A percentile compares a stretch with the other conserved stretches of the same genome.
These are phyloP conservation scores for Acanthamoeba triangularis DNA, from an alignment of 208 protist genomes.

Conservation along the genomic window DNA sequence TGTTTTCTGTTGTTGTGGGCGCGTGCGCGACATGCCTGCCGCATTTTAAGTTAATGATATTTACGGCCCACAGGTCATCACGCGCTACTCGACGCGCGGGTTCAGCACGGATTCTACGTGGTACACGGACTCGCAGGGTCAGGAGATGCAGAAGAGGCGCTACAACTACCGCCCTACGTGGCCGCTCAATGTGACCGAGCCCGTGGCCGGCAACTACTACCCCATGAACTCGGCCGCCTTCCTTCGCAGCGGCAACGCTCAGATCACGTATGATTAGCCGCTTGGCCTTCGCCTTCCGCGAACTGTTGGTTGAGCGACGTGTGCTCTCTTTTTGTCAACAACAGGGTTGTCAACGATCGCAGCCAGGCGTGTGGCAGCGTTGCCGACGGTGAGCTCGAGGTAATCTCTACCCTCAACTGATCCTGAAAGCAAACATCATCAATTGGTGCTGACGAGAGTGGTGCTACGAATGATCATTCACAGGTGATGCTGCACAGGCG, in stretches of 20 bases:
- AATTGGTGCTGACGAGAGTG: neutral
- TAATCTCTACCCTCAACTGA: neutral
- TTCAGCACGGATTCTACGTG: neutral
- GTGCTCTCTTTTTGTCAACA: neutral
- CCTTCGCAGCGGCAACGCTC: neutral
- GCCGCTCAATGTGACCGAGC: constrained; percentile 35
- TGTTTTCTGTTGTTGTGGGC: neutral
- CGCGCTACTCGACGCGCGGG: neutral
- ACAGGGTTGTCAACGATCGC: constrained; percentile 26
- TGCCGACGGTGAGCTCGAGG: constrained; percentile 19
- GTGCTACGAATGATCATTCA: neutral
- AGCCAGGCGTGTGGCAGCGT: neutral
- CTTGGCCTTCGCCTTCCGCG: neutral
- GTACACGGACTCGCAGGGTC: constrained; percentile 60
- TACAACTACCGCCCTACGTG: constrained; percentile 54
- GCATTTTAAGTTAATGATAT: too few relatives aligned
- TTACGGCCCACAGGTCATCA: neutral
- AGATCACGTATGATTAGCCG: neutral
- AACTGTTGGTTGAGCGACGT: neutral
- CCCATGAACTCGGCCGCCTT: constrained; percentile 59
- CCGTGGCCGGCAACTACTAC: constrained; percentile 58
- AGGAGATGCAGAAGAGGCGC: constrained; percentile 54
- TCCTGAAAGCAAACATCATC: too few relatives aligned
- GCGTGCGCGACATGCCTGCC: too few relatives aligned
- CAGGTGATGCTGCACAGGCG: constrained; percentile 57